These are phyloP conservation scores for Backusella mclennaniae DNA, from an alignment of 192 early-diverging fungal species.

Conservation along the genomic window DNA sequence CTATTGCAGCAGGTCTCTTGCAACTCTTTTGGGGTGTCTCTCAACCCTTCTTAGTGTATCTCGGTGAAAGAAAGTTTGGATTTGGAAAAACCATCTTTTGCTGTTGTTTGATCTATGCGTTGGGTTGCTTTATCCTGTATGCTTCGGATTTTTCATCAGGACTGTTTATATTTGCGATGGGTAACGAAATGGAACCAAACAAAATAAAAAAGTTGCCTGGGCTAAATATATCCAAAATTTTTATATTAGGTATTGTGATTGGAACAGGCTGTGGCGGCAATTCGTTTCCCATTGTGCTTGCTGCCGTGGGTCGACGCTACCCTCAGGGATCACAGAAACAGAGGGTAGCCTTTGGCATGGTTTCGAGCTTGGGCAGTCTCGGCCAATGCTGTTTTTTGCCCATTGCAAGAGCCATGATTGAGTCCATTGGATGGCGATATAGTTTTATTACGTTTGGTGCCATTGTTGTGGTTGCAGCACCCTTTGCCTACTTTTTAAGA, in stretches of 20 bases:
- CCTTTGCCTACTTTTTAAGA: slow-evolving; percentile 22
- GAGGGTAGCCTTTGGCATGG: slow-evolving; percentile 31
- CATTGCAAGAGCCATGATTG: slow-evolving; percentile 23
- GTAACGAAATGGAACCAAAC: not conserved
- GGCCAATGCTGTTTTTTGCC: slow-evolving; percentile 40
- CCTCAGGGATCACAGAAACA: slow-evolving; percentile 22
- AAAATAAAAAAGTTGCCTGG: too few species aligned
- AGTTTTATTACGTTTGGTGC: slow-evolving; percentile 19
- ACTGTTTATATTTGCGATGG: slow-evolving; percentile 29
- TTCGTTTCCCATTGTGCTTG: slow-evolving; percentile 32
- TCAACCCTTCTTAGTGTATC: slow-evolving; percentile 27
- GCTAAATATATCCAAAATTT: too few species aligned
- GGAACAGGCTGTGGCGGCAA: slow-evolving; percentile 33
- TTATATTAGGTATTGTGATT: slow-evolving; percentile 10
- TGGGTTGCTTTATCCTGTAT: slow-evolving; percentile 20
- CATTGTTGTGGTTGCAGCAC: not conserved
- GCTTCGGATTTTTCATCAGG: not conserved
- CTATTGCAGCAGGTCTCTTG: slow-evolving; percentile 30
- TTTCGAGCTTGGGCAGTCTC: slow-evolving; percentile 36
- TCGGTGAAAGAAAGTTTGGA: slow-evolving; percentile 23
- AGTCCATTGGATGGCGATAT: slow-evolving; percentile 23
- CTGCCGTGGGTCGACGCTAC: slow-evolving; percentile 27
- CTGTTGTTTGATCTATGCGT: slow-evolving; percentile 4
- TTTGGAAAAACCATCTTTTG: slow-evolving; percentile 19
- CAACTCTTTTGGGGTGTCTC: slow-evolving; percentile 32